phyloP scores from a whole-genome alignment of 176 grass and related monocot genomes.

The Triticum timopheevii region DNA sequence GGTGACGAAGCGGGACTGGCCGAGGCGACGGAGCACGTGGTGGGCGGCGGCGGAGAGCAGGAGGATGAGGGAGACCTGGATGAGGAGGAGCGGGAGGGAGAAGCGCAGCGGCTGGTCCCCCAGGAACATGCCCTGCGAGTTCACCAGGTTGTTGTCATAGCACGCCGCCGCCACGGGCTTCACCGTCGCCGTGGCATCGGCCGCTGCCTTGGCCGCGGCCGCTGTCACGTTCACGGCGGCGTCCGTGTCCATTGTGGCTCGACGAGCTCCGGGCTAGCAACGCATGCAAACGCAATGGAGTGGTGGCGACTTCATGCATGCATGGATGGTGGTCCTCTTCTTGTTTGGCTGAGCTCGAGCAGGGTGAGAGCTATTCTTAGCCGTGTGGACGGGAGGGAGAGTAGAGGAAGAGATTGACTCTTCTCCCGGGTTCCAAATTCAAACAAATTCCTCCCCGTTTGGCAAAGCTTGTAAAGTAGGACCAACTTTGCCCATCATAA shows the following conservation, averaged over 20 bases:
- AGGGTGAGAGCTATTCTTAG: conserved; percentile 27
- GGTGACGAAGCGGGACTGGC: conserved; percentile 54
- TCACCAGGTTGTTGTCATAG: conserved; percentile 76
- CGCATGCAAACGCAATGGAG: background rate
- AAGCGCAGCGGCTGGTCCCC: conserved; percentile 67
- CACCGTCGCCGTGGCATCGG: conserved; percentile 29
- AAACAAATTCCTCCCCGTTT: background rate
- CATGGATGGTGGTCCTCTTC: background rate
- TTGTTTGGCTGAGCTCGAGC: background rate
- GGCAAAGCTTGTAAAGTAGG: no score
- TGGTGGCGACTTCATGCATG: background rate
- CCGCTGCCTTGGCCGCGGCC: background rate
- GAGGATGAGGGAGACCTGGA: conserved; percentile 69
- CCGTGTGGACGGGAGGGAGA: conserved; percentile 29
- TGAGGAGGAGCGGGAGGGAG: conserved; percentile 55
- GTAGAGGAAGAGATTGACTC: conserved; percentile 8
- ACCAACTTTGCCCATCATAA: no score
- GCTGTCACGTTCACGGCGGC: conserved; percentile 14
- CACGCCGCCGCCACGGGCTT: conserved; percentile 61
- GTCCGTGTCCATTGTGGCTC: background rate
- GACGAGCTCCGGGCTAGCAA: background rate
- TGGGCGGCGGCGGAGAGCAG: conserved; percentile 45
- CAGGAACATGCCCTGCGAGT: conserved; percentile 78
- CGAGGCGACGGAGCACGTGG: conserved; percentile 44
- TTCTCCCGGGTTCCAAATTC: background rate